Percentiles rank a stretch among this genome's conserved stretches.
phyloP scores from a whole-genome alignment of 2,329 filamentous ascomycete genomes.

The Metarhizium rileyi region DNA sequence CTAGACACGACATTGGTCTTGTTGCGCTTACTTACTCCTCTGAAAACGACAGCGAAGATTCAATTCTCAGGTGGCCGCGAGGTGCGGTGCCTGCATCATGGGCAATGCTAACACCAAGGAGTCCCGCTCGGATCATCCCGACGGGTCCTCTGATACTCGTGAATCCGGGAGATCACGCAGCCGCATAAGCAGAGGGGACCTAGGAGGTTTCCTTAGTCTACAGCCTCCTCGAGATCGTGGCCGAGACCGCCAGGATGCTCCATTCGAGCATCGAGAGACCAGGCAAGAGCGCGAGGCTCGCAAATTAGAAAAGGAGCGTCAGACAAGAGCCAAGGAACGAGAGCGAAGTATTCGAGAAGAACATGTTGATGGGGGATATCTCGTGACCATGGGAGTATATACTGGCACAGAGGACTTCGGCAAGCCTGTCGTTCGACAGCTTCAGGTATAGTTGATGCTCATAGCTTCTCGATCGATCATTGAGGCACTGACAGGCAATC shows the following conservation, averaged over 20 bases:
- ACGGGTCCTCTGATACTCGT: slow-evolving; percentile 8
- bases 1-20: neutral
- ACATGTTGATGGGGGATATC: slow-evolving; percentile 84
- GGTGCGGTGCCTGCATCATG: slow-evolving; percentile 16
- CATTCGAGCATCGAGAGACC: slow-evolving; percentile 67
- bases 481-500: slow-evolving; percentile 1
- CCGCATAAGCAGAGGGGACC: slow-evolving; percentile 32
- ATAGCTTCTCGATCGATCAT: neutral
- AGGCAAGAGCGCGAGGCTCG: slow-evolving; percentile 85
- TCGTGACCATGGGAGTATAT: slow-evolving; percentile 92
- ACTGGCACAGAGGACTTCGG: slow-evolving; percentile 88
- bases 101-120: slow-evolving; percentile 32
- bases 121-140: slow-evolving; percentile 22
- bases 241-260: slow-evolving; percentile 26
- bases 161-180: slow-evolving; percentile 15
- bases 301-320: slow-evolving; percentile 71
- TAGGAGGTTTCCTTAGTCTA: slow-evolving; percentile 36
- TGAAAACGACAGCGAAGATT: neutral
- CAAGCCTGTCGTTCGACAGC: slow-evolving; percentile 75
- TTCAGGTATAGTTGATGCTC: slow-evolving; percentile 56
- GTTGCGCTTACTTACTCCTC: neutral
- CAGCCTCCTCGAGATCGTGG: slow-evolving; percentile 28
- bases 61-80: neutral
- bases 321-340: slow-evolving; percentile 67
- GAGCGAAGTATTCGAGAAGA: slow-evolving; percentile 88